Evolutionary conservation across 192 early-diverging fungal genomes (phyloP).

Genomic region (Podochytrium sp.): DNA sequence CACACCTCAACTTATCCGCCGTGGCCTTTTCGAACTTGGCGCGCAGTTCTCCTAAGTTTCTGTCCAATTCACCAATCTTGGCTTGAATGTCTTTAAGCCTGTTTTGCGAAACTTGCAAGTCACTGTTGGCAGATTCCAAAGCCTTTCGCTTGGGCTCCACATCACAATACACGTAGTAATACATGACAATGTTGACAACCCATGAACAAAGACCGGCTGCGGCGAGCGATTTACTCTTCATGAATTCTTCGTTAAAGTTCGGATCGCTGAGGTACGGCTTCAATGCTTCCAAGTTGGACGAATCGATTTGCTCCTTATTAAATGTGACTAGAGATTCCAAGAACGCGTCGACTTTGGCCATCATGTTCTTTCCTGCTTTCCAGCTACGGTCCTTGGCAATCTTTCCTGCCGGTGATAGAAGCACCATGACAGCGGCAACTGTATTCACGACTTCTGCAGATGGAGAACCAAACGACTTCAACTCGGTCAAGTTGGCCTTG

Average conservation of each 20-base stretch:
- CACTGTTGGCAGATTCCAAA: conserved; percentile 58
- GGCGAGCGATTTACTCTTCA: conserved; percentile 67
- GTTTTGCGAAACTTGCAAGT: conserved; percentile 58
- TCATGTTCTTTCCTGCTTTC: conserved; percentile 72
- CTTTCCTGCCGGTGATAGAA: conserved; percentile 64
- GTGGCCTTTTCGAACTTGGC: conserved; percentile 72
- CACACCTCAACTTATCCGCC: conserved; percentile 63
- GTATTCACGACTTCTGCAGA: conserved; percentile 64
- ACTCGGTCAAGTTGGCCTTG: conserved; percentile 71
- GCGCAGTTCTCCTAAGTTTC: conserved; percentile 60
- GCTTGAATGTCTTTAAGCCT: conserved; percentile 59
- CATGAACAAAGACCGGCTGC: conserved; percentile 68
- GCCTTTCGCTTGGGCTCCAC: conserved; percentile 69
- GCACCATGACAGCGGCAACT: conserved; percentile 65
- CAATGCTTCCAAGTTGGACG: conserved; percentile 64
- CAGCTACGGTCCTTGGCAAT: conserved; percentile 68
- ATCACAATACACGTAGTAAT: conserved; percentile 67
- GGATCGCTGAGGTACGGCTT: conserved; percentile 63
- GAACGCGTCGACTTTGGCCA: conserved; percentile 73
- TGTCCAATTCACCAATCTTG: conserved; percentile 66
- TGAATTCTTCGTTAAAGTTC: conserved; percentile 69
- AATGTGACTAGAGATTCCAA: conserved; percentile 62
- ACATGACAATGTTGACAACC: conserved; percentile 67
- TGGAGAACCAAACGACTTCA: conserved; percentile 71
- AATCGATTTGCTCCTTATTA: conserved; percentile 68